A percentile compares a stretch with the other conserved stretches of the same genome.
Conservation (phyloP, 306 rosid species). For the Amphicarpaea edgeworthii region DNA sequence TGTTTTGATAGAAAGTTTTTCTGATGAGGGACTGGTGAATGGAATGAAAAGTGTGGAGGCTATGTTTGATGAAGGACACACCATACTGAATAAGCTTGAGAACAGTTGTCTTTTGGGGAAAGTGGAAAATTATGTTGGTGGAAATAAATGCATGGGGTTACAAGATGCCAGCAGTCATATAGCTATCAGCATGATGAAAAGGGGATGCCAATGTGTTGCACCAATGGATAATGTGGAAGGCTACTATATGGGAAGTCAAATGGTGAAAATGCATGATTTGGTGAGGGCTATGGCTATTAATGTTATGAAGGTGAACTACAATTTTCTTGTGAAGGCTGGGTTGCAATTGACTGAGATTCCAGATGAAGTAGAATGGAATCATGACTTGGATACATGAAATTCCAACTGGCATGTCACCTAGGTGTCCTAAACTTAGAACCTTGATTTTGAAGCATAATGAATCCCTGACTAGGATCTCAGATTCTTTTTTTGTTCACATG, state of each 20-base stretch:
- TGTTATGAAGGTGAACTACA: neutral
- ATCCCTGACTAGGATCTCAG: constrained; percentile 5
- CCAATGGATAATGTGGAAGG: constrained; percentile 5
- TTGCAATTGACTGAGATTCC: constrained; percentile 33
- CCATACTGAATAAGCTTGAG: constrained; percentile 35
- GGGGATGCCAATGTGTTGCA: constrained; percentile 2
- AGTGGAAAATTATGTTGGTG: constrained; percentile 12
- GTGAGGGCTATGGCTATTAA: constrained; percentile 18
- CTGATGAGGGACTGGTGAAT: constrained; percentile 41
- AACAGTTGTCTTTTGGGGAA: constrained; percentile 8
- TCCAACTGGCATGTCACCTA: constrained; percentile 23
- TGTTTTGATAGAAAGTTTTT: constrained; percentile 37
- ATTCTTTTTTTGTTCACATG: constrained; percentile 40
- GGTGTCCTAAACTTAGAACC: constrained; percentile 40
- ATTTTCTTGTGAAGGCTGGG: constrained; percentile 35
- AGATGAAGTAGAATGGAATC: constrained; percentile 34
- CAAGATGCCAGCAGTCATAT: constrained; percentile 13
- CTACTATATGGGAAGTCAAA: neutral
- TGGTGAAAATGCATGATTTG: constrained; percentile 17
- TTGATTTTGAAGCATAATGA: constrained; percentile 26
- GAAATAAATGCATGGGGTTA: constrained; percentile 5
- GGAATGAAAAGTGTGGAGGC: constrained; percentile 44
- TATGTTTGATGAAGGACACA: constrained; percentile 38
- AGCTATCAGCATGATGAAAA: constrained; percentile 26
- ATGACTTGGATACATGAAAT: constrained; percentile 35